Conservation (phyloP, 495 filamentous ascomycete genomes). For the Immersiella caudata region DNA sequence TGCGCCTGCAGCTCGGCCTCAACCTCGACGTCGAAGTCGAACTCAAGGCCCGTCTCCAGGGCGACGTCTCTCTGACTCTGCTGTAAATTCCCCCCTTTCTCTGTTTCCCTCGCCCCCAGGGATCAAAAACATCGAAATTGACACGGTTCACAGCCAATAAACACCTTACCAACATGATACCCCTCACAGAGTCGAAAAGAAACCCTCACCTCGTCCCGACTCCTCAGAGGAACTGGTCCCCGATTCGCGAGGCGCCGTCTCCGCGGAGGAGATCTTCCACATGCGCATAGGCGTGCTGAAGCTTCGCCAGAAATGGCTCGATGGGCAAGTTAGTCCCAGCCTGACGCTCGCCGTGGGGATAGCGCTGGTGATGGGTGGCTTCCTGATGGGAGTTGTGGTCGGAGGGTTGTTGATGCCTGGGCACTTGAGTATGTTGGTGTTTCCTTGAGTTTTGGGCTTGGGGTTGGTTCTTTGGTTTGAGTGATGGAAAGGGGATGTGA, state of each 20-base stretch:
- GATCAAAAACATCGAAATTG: background rate
- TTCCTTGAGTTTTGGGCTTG: background rate
- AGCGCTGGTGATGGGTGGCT: slow-evolving; percentile 17
- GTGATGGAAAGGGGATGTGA: background rate
- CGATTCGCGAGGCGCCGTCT: slow-evolving; percentile 13
- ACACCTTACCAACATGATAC: background rate
- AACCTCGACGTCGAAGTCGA: slow-evolving; percentile 42
- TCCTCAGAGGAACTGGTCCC: slow-evolving; percentile 19
- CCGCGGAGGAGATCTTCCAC: slow-evolving; percentile 31
- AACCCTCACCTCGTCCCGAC: slow-evolving; percentile 18
- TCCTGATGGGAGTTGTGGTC: slow-evolving; percentile 21
- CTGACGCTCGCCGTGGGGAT: slow-evolving; percentile 24
- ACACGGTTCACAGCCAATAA: slow-evolving; percentile 4
- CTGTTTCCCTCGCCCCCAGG: background rate
- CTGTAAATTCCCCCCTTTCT: slow-evolving; percentile 33
- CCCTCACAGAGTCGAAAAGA: slow-evolving; percentile 33
- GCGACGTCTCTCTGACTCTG: slow-evolving; percentile 40
- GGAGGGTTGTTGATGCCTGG: slow-evolving; percentile 12
- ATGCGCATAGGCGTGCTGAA: slow-evolving; percentile 31
- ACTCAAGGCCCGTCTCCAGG: slow-evolving; percentile 24
- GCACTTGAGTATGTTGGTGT: background rate
- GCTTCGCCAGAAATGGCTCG: slow-evolving; percentile 33
- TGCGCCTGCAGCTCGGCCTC: slow-evolving; percentile 41
- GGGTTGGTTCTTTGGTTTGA: no score
- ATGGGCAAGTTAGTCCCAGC: slow-evolving; percentile 26